A percentile compares a stretch with the other conserved stretches of the same genome.
Evolutionary conservation across 139 green algal genomes (phyloP).

Genomic region (Chlamydomonas eustigma): DNA sequence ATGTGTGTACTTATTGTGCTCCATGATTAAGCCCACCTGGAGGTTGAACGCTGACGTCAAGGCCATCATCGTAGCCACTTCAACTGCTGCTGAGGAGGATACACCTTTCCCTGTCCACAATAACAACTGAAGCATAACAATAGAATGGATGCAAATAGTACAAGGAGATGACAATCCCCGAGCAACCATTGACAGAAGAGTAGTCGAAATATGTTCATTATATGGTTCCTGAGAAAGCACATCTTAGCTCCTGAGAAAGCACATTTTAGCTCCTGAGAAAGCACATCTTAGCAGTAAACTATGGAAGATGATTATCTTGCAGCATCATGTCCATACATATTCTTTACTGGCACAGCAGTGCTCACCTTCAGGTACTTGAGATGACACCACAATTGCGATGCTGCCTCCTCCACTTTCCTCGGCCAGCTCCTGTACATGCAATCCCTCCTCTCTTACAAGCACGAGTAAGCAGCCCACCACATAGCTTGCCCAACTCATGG

Average conservation of each 20-base stretch:
- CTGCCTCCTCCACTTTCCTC: not conserved
- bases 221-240: too few relatives aligned
- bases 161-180: too few relatives aligned
- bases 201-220: too few relatives aligned
- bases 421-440: not conserved
- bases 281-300: too few relatives aligned
- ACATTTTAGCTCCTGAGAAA: too few relatives aligned
- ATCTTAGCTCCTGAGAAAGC: too few relatives aligned
- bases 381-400: constrained; percentile 67
- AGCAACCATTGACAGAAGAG: too few relatives aligned
- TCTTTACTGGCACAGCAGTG: not conserved
- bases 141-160: too few relatives aligned
- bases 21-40: not conserved
- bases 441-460: constrained; percentile 64
- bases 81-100: constrained; percentile 81
- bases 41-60: constrained; percentile 50
- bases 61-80: constrained; percentile 83
- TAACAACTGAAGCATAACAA: too few relatives aligned
- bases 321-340: too few relatives aligned
- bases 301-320: too few relatives aligned
- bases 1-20: too few relatives aligned
- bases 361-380: constrained; percentile 79
- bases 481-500: constrained; percentile 82
- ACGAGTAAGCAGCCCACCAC: constrained; percentile 82
- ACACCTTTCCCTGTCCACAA: constrained; percentile 84